phyloP scores from a whole-genome alignment of 768 basidiomycete species.

The Sporobolomyces phaffii region DNA sequence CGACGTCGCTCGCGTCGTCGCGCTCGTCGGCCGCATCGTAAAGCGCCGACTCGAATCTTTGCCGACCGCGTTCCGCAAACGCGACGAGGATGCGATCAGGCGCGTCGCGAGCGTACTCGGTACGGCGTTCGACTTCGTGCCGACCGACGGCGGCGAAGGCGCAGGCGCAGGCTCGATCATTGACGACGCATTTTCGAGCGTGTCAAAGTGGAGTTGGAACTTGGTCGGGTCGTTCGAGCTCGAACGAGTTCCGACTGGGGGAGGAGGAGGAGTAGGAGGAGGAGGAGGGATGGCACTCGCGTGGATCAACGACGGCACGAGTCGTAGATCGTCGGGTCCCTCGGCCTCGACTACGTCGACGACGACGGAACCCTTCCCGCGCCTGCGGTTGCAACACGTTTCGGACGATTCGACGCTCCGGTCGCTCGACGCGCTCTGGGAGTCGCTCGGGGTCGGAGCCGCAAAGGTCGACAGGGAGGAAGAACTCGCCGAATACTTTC shows the following conservation, averaged over 20 bases:
- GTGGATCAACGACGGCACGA: slow-evolving; percentile 5
- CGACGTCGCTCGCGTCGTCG: background rate
- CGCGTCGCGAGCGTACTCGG: no score
- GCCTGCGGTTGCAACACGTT: background rate
- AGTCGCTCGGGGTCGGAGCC: slow-evolving; percentile 71
- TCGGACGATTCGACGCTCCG: slow-evolving; percentile 58
- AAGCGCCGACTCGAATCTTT: slow-evolving; percentile 62
- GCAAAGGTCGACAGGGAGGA: slow-evolving; percentile 61
- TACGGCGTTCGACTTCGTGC: slow-evolving; percentile 57
- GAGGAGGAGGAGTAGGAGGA: slow-evolving; percentile 13
- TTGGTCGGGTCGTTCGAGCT: slow-evolving; percentile 77
- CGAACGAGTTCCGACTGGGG: slow-evolving; percentile 47
- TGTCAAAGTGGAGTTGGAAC: slow-evolving; percentile 89
- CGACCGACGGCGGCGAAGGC: no score
- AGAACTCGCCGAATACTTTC: slow-evolving; percentile 77
- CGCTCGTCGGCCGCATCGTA: slow-evolving; percentile 58
- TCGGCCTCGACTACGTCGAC: no score
- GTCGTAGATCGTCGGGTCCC: no score
- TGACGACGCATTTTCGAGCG: slow-evolving; percentile 59
- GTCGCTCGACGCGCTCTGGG: slow-evolving; percentile 56
- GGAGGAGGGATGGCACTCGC: slow-evolving; percentile 28
- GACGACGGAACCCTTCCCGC: background rate
- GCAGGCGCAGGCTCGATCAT: no score
- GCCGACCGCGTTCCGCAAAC: slow-evolving; percentile 64
- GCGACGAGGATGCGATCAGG: no score